phyloP scores from a whole-genome alignment of 2,329 filamentous ascomycete genomes.

The Epichloe amarillans region DNA sequence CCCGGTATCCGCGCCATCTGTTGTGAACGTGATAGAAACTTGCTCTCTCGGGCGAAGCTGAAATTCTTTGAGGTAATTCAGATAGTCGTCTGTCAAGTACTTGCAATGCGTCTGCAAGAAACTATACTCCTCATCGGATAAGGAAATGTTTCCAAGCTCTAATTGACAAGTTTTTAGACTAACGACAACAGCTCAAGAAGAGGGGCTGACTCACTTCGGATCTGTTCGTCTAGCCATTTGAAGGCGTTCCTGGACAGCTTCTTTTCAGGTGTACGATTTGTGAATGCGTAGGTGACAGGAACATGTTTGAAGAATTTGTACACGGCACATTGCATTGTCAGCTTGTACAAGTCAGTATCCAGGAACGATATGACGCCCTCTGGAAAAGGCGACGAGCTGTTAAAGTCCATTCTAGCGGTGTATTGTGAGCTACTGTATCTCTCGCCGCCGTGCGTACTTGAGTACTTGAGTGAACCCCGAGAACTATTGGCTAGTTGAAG shows the following conservation, averaged over 20 bases:
- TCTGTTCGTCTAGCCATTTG: slow-evolving; percentile 72
- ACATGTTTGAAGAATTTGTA: slow-evolving; percentile 79
- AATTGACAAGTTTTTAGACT: neutral
- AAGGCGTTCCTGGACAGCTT: slow-evolving; percentile 74
- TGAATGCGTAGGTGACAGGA: slow-evolving; percentile 83
- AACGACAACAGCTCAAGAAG: neutral
- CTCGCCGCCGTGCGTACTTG: no score
- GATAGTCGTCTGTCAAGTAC: slow-evolving; percentile 66
- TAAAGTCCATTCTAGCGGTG: slow-evolving; percentile 42
- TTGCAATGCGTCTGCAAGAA: slow-evolving; percentile 69
- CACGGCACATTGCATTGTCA: slow-evolving; percentile 98
- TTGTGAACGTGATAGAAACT: slow-evolving; percentile 54
- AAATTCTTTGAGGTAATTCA: slow-evolving; percentile 72
- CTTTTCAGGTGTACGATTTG: slow-evolving; percentile 90
- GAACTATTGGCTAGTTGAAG: no score
- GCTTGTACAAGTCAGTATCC: slow-evolving; percentile 80
- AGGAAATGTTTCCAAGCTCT: slow-evolving; percentile 72
- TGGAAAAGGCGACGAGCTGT: slow-evolving; percentile 51
- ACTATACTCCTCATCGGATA: slow-evolving; percentile 65
- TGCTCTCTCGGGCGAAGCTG: slow-evolving; percentile 71
- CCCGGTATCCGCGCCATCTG: slow-evolving; percentile 41
- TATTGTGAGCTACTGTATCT: no score
- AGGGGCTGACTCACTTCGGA: slow-evolving; percentile 47
- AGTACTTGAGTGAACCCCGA: no score
- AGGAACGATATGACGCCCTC: slow-evolving; percentile 73